phyloP scores from a whole-genome alignment of 768 basidiomycete species.

The Porphyrellus cyaneotinctus region DNA sequence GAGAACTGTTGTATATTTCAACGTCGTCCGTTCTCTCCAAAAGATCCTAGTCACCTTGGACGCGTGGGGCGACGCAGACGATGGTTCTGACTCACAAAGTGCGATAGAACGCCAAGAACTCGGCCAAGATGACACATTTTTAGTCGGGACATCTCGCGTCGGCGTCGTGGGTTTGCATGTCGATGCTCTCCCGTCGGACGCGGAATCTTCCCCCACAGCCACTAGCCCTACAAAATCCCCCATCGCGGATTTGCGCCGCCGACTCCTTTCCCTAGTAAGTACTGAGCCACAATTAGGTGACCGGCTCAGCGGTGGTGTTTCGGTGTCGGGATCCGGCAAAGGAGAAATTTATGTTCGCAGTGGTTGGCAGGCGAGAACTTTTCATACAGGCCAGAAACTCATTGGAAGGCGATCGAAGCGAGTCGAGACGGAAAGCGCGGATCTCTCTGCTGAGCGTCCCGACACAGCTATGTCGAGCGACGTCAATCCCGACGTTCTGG shows the following conservation, averaged over 20 bases:
- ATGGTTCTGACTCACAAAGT: conserved; percentile 43
- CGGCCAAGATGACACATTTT: conserved; percentile 20
- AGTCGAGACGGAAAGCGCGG: conserved; percentile 23
- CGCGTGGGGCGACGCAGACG: conserved; percentile 55
- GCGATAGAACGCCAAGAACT: conserved; percentile 32
- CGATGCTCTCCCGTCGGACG: conserved; percentile 9
- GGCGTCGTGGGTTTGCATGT: conserved; percentile 10
- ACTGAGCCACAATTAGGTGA: conserved; percentile 64
- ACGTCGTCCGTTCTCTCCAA: conserved; percentile 66
- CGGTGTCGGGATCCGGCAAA: conserved; percentile 71
- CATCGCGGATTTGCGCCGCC: conserved; percentile 54
- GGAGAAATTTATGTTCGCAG: conserved; percentile 73
- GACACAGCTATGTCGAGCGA: conserved; percentile 26
- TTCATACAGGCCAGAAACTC: conserved; percentile 44
- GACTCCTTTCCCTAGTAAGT: conserved; percentile 56
- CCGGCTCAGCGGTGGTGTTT: conserved; percentile 68
- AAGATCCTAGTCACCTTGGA: conserved; percentile 64
- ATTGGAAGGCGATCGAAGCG: conserved; percentile 28
- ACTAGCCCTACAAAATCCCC: conserved; percentile 22
- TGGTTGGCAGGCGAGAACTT: conserved; percentile 75
- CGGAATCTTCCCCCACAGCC: conserved; percentile 7
- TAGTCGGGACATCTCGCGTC: conserved; percentile 13
- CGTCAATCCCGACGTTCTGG: conserved; percentile 48
- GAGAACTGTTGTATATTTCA: conserved; percentile 73
- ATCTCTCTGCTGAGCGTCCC: conserved; percentile 28